Evolutionary conservation across 2,329 filamentous ascomycete species (phyloP).

Genomic region (Aspergillus terreus): DNA sequence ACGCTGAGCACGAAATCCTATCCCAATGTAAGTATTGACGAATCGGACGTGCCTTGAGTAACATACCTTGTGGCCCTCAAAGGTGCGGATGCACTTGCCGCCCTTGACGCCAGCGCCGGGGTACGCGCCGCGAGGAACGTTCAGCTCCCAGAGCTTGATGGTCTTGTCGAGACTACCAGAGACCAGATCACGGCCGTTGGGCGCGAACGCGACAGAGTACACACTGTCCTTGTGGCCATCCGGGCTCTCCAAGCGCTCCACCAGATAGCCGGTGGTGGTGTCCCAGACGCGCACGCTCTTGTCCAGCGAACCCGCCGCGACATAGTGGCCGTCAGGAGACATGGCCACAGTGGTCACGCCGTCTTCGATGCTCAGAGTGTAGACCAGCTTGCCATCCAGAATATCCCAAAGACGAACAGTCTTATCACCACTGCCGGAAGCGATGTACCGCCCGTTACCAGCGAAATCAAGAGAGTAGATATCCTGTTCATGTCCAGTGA

Average conservation of each 20-base stretch:
- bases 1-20: constrained; percentile 96
- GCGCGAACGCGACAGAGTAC: constrained; percentile 93
- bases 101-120: constrained; percentile 69
- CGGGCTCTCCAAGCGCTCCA: constrained; percentile 87
- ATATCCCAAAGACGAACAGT: constrained; percentile 97
- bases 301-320: constrained; percentile 91
- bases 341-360: constrained; percentile 97
- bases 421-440: constrained; percentile 89
- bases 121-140: constrained; percentile 63
- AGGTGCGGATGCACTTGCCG: constrained; percentile 92
- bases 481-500: constrained; percentile 96
- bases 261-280: constrained; percentile 75
- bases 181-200: constrained; percentile 87
- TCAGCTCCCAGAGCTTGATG: constrained; percentile 98
- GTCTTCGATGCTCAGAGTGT: constrained; percentile 89
- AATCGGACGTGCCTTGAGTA: neutral
- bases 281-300: constrained; percentile 99
- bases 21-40: neutral
- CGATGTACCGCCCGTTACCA: constrained; percentile 87
- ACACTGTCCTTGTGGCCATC: constrained; percentile 97
- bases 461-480: constrained; percentile 97
- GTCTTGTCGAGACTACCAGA: constrained; percentile 95
- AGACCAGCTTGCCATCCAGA: constrained; percentile 73
- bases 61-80: constrained; percentile 88
- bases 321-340: constrained; percentile 88